Evolutionary conservation across 1,139 yeast species (phyloP).

Genomic region (Yamadazyma siamensis): DNA sequence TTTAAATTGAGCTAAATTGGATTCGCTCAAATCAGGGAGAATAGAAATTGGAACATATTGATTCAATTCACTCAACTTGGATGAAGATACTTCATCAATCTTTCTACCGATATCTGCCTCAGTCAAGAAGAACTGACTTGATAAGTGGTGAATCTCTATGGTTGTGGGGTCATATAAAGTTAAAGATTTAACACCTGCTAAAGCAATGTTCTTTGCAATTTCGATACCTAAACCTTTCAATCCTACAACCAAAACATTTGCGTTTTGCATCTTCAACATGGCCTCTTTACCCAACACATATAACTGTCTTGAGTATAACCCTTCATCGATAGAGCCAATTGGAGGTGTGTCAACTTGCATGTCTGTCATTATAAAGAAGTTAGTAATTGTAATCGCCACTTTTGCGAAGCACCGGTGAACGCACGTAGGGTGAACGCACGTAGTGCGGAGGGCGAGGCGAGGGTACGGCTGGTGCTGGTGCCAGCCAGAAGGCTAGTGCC

Average conservation of each 20-base stretch:
- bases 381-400: constrained; percentile 7
- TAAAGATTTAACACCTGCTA: constrained; percentile 94
- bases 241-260: constrained; percentile 86
- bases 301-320: constrained; percentile 92
- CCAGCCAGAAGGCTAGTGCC: no score
- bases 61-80: constrained; percentile 75
- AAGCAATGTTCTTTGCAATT: constrained; percentile 92
- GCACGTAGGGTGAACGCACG: not conserved
- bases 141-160: constrained; percentile 66
- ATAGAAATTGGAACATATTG: constrained; percentile 86
- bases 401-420: constrained; percentile 1
- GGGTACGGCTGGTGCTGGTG: not conserved
- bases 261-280: constrained; percentile 92
- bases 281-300: constrained; percentile 95
- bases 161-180: constrained; percentile 82
- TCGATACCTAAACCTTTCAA: constrained; percentile 90
- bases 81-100: constrained; percentile 70
- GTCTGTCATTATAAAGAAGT: constrained; percentile 12
- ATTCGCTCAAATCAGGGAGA: constrained; percentile 48
- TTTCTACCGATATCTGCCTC: constrained; percentile 69
- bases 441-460: not conserved
- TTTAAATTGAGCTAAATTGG: constrained; percentile 56
- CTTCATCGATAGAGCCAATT: constrained; percentile 69
- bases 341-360: constrained; percentile 61
- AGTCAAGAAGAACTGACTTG: constrained; percentile 82